Percentiles rank a stretch among this genome's conserved stretches.
These are phyloP conservation scores for Zygoascus biomembranicola DNA, from an alignment of 805 yeast species.

Conservation along the genomic window DNA sequence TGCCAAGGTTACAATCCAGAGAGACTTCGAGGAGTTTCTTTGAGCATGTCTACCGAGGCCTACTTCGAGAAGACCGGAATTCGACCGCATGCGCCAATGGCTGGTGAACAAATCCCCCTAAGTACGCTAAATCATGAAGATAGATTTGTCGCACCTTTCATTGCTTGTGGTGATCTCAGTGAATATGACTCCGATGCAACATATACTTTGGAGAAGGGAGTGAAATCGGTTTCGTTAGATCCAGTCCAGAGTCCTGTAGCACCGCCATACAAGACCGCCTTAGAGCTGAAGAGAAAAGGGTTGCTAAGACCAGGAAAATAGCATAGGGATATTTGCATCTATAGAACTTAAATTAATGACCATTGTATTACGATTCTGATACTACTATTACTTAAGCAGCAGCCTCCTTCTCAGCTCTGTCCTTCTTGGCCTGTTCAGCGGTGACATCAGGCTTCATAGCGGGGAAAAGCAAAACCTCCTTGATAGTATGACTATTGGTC, in stretches of 20 bases:
- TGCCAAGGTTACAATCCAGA: slow-evolving; percentile 77
- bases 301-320: slow-evolving; percentile 26
- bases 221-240: slow-evolving; percentile 47
- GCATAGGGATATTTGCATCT: not conserved
- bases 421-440: slow-evolving; percentile 13
- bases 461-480: slow-evolving; percentile 97
- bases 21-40: slow-evolving; percentile 10
- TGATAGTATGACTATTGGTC: slow-evolving; percentile 91
- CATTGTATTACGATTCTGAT: not conserved
- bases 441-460: slow-evolving; percentile 89
- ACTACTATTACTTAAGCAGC: not conserved
- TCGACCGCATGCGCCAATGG: slow-evolving; percentile 3
- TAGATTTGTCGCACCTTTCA: slow-evolving; percentile 75
- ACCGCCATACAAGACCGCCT: slow-evolving; percentile 90
- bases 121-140: slow-evolving; percentile 37
- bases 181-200: slow-evolving; percentile 95
- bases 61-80: slow-evolving; percentile 52
- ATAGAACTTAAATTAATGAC: not conserved
- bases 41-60: slow-evolving; percentile 58
- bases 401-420: slow-evolving; percentile 1
- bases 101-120: not conserved
- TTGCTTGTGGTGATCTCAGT: slow-evolving; percentile 89
- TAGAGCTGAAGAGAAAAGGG: slow-evolving; percentile 79
- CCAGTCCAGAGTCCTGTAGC: slow-evolving; percentile 96
- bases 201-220: slow-evolving; percentile 44